Percentiles rank a stretch among this genome's conserved stretches.
These are phyloP conservation scores for Populus hybrid DNA, from an alignment of 441 rosid species.

Conservation along the genomic window DNA sequence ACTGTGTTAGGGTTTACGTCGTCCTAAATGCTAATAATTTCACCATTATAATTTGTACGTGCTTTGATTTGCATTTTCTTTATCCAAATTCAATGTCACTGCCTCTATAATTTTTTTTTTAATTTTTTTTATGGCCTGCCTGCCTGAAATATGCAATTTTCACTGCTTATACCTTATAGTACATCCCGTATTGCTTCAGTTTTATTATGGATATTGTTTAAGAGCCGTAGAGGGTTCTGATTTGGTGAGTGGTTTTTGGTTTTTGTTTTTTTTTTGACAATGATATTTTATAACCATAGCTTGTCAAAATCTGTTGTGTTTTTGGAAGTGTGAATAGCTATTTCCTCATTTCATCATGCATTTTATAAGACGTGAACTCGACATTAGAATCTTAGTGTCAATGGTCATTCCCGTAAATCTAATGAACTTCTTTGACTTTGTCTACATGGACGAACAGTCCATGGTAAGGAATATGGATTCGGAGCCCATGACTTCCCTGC, in stretches of 20 bases:
- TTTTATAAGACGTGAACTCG: background rate
- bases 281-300: background rate
- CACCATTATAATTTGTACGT: background rate
- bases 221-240: background rate
- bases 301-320: background rate
- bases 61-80: background rate
- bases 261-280: no score
- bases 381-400: slow-evolving; percentile 4
- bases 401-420: background rate
- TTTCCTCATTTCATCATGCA: background rate
- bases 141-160: background rate
- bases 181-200: no score
- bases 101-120: no score
- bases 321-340: background rate
- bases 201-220: background rate
- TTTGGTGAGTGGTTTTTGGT: background rate
- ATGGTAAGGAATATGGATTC: slow-evolving; percentile 77
- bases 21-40: background rate
- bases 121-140: background rate
- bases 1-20: background rate
- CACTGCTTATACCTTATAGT: no score
- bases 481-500: slow-evolving; percentile 82
- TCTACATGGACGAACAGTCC: slow-evolving; percentile 41
- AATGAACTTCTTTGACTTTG: slow-evolving; percentile 1
- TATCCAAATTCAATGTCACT: no score